These are phyloP conservation scores for Rubroshorea leprosula DNA, from an alignment of 345 rosid species.

Conservation along the genomic window DNA sequence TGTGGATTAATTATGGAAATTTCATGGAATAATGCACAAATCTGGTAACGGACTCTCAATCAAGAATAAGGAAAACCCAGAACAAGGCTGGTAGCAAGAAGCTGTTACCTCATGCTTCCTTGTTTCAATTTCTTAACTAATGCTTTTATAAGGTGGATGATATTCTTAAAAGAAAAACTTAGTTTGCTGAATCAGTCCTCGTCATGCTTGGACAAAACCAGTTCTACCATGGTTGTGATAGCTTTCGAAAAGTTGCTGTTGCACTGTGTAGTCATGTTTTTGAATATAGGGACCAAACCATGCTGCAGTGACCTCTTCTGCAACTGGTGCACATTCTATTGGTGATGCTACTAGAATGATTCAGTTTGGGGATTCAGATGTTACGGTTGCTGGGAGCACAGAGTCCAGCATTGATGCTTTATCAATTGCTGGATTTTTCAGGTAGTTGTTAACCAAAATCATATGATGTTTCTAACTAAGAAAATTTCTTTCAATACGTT, in stretches of 20 bases:
- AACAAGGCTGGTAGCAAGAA: not conserved
- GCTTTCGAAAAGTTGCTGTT: slow-evolving; percentile 2
- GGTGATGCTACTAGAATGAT: slow-evolving; percentile 98
- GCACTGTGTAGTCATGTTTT: slow-evolving; percentile 18
- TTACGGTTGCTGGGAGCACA: slow-evolving; percentile 95
- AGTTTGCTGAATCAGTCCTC: not conserved
- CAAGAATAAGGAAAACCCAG: not conserved
- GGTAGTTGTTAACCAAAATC: no score
- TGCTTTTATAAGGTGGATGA: not conserved
- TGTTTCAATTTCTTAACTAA: slow-evolving; percentile 4
- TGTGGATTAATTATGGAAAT: not conserved
- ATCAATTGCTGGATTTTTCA: slow-evolving; percentile 93
- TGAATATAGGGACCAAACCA: slow-evolving; percentile 92
- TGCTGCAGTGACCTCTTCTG: slow-evolving; percentile 98
- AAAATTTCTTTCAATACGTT: no score
- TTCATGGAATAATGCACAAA: not conserved
- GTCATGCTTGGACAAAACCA: not conserved
- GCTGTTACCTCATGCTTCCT: slow-evolving; percentile 2
- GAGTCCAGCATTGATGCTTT: slow-evolving; percentile 97
- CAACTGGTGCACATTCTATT: slow-evolving; percentile 95
- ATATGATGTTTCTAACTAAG: no score
- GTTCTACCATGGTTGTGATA: not conserved
- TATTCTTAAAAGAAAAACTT: not conserved
- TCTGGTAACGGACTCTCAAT: not conserved
- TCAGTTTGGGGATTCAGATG: slow-evolving; percentile 92